These are phyloP conservation scores for Triticum turgidum DNA, from an alignment of 176 grass and related monocot genomes.

Conservation along the genomic window DNA sequence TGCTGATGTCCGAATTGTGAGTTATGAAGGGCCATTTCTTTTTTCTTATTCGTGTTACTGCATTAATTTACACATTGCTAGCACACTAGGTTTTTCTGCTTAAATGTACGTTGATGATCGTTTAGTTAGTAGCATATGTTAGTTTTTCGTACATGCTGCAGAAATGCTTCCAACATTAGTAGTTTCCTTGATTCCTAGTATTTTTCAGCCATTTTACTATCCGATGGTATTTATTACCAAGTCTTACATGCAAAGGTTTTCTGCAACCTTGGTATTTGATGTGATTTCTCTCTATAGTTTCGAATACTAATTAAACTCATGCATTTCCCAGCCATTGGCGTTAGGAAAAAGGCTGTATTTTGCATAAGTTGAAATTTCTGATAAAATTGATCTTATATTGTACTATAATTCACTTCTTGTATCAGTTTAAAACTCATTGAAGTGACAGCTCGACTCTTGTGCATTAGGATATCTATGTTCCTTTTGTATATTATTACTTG, in stretches of 20 bases:
- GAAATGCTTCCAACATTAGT: not conserved
- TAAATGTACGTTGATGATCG: not conserved
- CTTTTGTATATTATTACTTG: not conserved
- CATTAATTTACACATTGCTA: not conserved
- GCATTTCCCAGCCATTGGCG: not conserved
- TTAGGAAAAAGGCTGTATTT: not conserved
- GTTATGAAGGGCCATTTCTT: conserved; percentile 15
- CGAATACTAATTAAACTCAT: not conserved
- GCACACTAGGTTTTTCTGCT: not conserved
- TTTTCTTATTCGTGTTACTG: not conserved
- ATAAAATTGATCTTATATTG: not conserved
- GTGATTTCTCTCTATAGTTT: not conserved
- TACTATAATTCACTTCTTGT: not conserved
- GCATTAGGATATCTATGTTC: not conserved
- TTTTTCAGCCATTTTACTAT: not conserved
- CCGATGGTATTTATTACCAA: not conserved
- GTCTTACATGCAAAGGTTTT: not conserved
- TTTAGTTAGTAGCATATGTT: not conserved
- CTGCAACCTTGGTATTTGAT: not conserved
- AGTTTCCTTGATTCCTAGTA: not conserved
- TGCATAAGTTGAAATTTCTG: not conserved
- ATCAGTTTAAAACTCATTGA: not conserved
- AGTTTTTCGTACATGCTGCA: not conserved
- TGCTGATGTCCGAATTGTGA: conserved; percentile 97
- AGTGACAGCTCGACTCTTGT: not conserved